Evolutionary conservation across 2,329 filamentous ascomycete genomes (phyloP), one percentile per base, ranked within the genome.

Genomic region (Cytospora mali): DNA sequence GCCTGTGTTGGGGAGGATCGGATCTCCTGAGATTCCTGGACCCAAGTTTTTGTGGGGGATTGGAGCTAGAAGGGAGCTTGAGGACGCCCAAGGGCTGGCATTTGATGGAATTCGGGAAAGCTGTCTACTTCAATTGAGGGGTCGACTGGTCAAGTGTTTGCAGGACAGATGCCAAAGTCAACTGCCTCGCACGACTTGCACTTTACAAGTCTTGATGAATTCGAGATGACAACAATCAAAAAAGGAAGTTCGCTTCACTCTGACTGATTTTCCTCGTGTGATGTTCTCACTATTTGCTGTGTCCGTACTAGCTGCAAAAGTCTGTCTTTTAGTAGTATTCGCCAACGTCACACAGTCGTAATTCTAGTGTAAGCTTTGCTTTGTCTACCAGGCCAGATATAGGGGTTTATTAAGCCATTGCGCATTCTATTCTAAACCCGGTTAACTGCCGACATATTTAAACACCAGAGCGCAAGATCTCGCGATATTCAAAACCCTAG

Each of bases 1-100:
- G 51, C 64, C 64, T 66, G 64, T 64, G 64, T 66, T 66, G 64
- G 64, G 64, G 62, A 66, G 58, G 64, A 66, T 64, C 64, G 62
- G 62, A 66, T 66, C 58, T 60, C 7, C 58, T 62, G 64, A 66
- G 58, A 62, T 64, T 66, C 54, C 62, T 61, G 59, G 64, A 61
- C 62, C 62, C 58, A 64, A 64, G 59, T 61, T 58, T 53, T 48
- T 61, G 64, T 61, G 57, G 57, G 48, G 42, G 56, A 60, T 51
- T 59, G 52, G 56, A 54, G 53, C 14, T 53, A 21, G 60, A 50
- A 49, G 31, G 56, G 21, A 10, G 28, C 33, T 51, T 33, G 56
- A 65, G 55, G 63, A 63, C 63, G 61, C 63, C 56, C 28, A n/a
- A 65, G 54, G 52, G 63, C 50, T 42, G 56, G 51, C 60, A 39